Evolutionary conservation across 1,139 yeast genomes (phyloP), one percentile per base, ranked within the genome.

Genomic region (Scheffersomyces lignicola): DNA sequence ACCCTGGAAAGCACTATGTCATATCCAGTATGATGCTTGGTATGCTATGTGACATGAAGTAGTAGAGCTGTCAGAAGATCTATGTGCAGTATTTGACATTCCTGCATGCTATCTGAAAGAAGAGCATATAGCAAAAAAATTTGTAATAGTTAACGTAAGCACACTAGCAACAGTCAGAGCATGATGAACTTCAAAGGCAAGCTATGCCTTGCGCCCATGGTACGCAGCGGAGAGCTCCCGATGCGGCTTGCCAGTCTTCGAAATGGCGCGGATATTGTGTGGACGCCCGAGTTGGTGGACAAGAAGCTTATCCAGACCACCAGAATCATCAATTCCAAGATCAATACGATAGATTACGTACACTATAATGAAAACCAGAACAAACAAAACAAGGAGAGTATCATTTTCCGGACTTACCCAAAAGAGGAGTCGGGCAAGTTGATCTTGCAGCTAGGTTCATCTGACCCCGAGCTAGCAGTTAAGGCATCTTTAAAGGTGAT

Each of bases 221-320:
- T 92, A 37, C 73, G 98, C 30, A 85, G 92, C 31, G 95, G 97
- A 10, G 98, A 92, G 62, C 74, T 92, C 12, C 97, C 98, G 7
- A 82, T 90, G 10, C 69, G 98, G 35, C 67, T 90, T 8, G 58
- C 90, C 47, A 80, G 96, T 0, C 67, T 92, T 21, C 76, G 75
- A 44, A 73, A 87, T 55, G 97, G 97, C 1, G 96, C 96, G 0
- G 97, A 90, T 55, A 65, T 92, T 36, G 97, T 92, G 4, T 92
- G 98, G 97, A 78, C 83, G 16, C 98, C 98, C 0, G 98, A 92
- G 57, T 83, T 89, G 40, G 78, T 92, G 20, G 98, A 92, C 55
- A 85, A 83, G 56, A 89, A 89, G 54, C 61, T 92, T 30, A 54
- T 89, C 23, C 75, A 76, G 21, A 86, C 96, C 51, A 72, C 69